A percentile compares a stretch with the other conserved stretches of the same genome.
Conservation (phyloP, 371 early-diverging fungal species). For the Mucor indicus region DNA sequence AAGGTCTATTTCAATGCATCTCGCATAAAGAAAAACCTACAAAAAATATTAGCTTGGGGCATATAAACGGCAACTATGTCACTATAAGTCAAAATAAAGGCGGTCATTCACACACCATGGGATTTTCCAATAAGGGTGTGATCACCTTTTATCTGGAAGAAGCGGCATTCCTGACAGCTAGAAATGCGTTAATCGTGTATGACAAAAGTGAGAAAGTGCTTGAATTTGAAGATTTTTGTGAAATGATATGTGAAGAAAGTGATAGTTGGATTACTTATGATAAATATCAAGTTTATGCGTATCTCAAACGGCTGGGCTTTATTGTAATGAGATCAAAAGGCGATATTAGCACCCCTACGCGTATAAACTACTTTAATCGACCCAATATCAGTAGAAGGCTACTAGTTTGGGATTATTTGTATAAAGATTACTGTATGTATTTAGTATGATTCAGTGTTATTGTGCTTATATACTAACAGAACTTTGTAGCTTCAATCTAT, state of each 20-base stretch:
- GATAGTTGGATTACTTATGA: conserved; percentile 39
- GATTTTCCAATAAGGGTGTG: conserved; percentile 34
- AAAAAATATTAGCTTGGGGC: neutral
- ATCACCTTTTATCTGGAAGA: conserved; percentile 47
- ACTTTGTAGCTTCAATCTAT: conserved; percentile 14
- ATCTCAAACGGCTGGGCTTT: conserved; percentile 53
- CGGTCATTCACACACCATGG: conserved; percentile 43
- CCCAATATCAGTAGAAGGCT: neutral
- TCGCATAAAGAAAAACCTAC: neutral
- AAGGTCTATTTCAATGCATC: conserved; percentile 7
- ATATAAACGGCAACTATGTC: neutral
- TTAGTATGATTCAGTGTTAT: neutral
- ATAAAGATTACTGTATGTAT: conserved; percentile 10
- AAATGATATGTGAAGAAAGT: conserved; percentile 14
- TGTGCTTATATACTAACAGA: neutral
- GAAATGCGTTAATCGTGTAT: conserved; percentile 31
- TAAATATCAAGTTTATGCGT: conserved; percentile 47
- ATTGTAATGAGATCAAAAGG: conserved; percentile 26
- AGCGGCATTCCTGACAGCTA: conserved; percentile 50
- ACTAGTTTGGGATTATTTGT: conserved; percentile 10
- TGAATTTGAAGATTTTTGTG: conserved; percentile 19
- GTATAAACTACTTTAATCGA: neutral
- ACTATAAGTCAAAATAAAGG: conserved; percentile 28
- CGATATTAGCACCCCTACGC: neutral
- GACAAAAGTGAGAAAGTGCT: neutral